These are phyloP conservation scores for Lactarius indigo DNA, from an alignment of 768 basidiomycete genomes.

Conservation along the genomic window DNA sequence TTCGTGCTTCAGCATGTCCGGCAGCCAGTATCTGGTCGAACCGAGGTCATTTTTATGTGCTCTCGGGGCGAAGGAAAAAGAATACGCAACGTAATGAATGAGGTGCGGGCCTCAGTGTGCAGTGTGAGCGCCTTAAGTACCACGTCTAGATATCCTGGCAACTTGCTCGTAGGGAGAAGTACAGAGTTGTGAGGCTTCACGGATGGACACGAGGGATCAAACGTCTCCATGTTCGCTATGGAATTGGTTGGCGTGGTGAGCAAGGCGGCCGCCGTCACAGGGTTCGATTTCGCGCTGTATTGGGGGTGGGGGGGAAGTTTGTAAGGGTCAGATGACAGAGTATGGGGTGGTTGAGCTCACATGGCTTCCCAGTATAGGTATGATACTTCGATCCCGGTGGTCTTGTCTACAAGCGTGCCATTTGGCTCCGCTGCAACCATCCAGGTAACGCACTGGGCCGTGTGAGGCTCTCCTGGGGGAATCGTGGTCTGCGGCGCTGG, in stretches of 20 bases:
- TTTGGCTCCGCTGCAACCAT: conserved; percentile 8
- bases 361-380: conserved; percentile 17
- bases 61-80: background rate
- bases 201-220: conserved; percentile 15
- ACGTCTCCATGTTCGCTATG: conserved; percentile 4
- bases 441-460: conserved; percentile 9
- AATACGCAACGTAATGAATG: conserved; percentile 44
- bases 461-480: background rate
- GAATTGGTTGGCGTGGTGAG: background rate
- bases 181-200: conserved; percentile 9
- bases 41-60: background rate
- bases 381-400: conserved; percentile 7
- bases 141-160: conserved; percentile 40
- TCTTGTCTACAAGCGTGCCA: conserved; percentile 12
- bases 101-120: conserved; percentile 42
- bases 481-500: background rate
- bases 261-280: background rate
- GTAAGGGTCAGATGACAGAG: background rate
- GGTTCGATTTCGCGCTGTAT: background rate
- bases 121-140: conserved; percentile 33
- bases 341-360: background rate
- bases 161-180: conserved; percentile 31
- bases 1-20: conserved; percentile 38
- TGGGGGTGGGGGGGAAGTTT: conserved; percentile 8
- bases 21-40: conserved; percentile 41